Evolutionary conservation across 2,329 filamentous ascomycete genomes (phyloP).

Genomic region (Sporothrix inflata): DNA sequence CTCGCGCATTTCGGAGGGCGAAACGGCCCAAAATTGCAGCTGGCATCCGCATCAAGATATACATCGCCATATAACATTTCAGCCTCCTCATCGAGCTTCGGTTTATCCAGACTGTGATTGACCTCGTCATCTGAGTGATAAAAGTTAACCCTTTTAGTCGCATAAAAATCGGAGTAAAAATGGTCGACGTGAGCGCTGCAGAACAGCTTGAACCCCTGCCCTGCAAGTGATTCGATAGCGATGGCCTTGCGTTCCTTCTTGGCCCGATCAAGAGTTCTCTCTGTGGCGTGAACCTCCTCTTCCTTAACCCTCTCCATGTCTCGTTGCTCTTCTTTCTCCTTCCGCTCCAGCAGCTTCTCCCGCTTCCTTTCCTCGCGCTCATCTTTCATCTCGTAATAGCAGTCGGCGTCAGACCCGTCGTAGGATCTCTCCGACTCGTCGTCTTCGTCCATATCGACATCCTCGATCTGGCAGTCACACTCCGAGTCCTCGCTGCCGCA

Average conservation of each 20-base stretch:
- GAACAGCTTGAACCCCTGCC: neutral
- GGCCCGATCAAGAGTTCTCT: neutral
- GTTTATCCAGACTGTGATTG: neutral
- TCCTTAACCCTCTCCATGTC: neutral
- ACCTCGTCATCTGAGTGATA: neutral
- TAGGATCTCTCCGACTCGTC: neutral
- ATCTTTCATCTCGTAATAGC: neutral
- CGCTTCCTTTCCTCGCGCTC: slow-evolving; percentile 3
- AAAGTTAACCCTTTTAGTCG: neutral
- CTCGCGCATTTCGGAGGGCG: neutral
- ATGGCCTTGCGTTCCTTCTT: neutral
- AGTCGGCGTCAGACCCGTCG: neutral
- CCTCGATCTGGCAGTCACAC: neutral
- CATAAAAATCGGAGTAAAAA: neutral
- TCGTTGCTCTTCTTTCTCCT: neutral
- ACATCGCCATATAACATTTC: neutral
- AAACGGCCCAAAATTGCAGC: neutral
- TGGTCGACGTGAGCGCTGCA: neutral
- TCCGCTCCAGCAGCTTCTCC: neutral
- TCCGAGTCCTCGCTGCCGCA: neutral
- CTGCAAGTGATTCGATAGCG: neutral
- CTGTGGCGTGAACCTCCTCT: neutral
- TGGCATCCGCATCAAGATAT: neutral
- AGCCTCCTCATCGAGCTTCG: neutral
- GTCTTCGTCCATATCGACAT: neutral